Conservation (phyloP, 2,329 filamentous ascomycete species). For the Sclerotinia sclerotiorum region DNA sequence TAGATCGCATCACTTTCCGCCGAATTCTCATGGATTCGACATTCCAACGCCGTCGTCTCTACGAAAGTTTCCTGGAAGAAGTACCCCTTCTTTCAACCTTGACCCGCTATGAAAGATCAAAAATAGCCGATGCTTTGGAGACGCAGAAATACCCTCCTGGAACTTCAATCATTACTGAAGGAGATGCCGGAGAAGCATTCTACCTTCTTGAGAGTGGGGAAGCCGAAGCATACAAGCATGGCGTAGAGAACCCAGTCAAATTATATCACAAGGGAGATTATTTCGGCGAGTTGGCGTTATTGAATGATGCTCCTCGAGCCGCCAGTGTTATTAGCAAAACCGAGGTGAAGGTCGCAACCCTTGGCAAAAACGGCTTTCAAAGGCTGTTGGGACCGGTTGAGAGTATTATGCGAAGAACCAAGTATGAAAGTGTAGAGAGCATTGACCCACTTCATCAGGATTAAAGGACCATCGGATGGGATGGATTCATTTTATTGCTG, state of each 20-base stretch:
- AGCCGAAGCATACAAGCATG: slow-evolving; percentile 83
- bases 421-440: slow-evolving; percentile 62
- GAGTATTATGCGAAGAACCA: slow-evolving; percentile 81
- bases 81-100: slow-evolving; percentile 81
- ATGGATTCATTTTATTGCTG: slow-evolving; percentile 28
- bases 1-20: slow-evolving; percentile 94
- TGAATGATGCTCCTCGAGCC: slow-evolving; percentile 91
- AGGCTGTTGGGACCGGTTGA: slow-evolving; percentile 88
- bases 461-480: slow-evolving; percentile 30
- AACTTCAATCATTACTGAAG: slow-evolving; percentile 84
- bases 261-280: slow-evolving; percentile 90
- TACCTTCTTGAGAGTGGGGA: slow-evolving; percentile 87
- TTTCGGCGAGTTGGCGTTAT: slow-evolving; percentile 90
- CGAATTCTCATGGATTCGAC: slow-evolving; percentile 98
- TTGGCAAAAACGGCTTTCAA: slow-evolving; percentile 95
- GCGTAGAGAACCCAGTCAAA: slow-evolving; percentile 67
- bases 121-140: slow-evolving; percentile 95
- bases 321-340: slow-evolving; percentile 82
- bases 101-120: slow-evolving; percentile 89
- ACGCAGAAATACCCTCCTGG: slow-evolving; percentile 81
- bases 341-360: slow-evolving; percentile 87
- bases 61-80: slow-evolving; percentile 94
- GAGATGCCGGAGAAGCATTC: slow-evolving; percentile 88
- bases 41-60: slow-evolving; percentile 93
- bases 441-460: slow-evolving; percentile 62